A percentile compares a stretch with the other conserved stretches of the same genome.
Conservation (phyloP, 73 alveolate species). For the Paramecium tetraurelia region DNA sequence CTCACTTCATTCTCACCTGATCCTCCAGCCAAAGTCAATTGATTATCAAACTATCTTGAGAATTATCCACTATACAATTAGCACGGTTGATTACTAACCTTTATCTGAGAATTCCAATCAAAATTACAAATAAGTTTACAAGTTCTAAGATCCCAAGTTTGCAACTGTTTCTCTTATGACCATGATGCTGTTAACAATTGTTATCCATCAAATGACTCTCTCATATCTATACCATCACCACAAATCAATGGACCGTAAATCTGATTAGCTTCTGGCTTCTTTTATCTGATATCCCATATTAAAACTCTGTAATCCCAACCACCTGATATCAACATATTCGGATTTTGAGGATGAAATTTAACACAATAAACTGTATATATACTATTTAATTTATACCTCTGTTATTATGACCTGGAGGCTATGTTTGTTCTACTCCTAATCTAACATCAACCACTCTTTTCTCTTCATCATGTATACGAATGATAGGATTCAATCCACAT, state of each 20-base stretch:
- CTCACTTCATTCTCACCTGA: slow-evolving; percentile 82
- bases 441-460: slow-evolving; percentile 57
- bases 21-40: slow-evolving; percentile 87
- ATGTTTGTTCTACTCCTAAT: slow-evolving; percentile 66
- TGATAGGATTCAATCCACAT: slow-evolving; percentile 68
- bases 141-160: slow-evolving; percentile 65
- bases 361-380: slow-evolving; percentile 56
- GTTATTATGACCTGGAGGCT: slow-evolving; percentile 65
- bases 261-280: slow-evolving; percentile 70
- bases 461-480: slow-evolving; percentile 70
- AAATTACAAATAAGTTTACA: slow-evolving; percentile 73
- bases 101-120: slow-evolving; percentile 78
- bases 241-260: slow-evolving; percentile 91
- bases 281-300: slow-evolving; percentile 75
- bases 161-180: slow-evolving; percentile 47
- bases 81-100: slow-evolving; percentile 71
- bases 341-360: slow-evolving; percentile 70
- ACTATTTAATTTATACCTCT: slow-evolving; percentile 14
- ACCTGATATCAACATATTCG: slow-evolving; percentile 74
- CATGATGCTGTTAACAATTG: slow-evolving; percentile 78
- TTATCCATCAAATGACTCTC: slow-evolving; percentile 40
- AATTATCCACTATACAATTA: slow-evolving; percentile 81
- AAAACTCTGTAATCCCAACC: slow-evolving; percentile 87
- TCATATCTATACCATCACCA: slow-evolving; percentile 93
- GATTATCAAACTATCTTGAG: slow-evolving; percentile 72